Conservation (phyloP, 345 rosid genomes). For the Salix koriyanagi region DNA sequence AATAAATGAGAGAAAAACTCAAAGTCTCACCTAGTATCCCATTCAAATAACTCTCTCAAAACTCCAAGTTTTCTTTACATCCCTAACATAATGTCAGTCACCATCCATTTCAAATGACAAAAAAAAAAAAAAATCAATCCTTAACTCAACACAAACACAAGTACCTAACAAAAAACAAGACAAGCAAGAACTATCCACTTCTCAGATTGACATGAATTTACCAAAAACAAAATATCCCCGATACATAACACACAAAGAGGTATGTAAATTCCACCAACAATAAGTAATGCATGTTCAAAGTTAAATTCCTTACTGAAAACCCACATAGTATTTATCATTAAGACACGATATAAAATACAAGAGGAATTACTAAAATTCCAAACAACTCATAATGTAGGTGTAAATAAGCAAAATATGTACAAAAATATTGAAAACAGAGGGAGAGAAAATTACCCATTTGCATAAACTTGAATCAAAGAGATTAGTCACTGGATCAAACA, state of each 20-base stretch:
- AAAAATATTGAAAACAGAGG: neutral
- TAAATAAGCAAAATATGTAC: neutral
- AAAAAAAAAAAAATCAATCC: slow-evolving; percentile 1
- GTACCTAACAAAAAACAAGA: neutral
- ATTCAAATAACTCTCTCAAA: neutral
- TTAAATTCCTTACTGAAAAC: slow-evolving; percentile 15
- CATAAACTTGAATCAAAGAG: slow-evolving; percentile 15
- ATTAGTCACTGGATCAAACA: slow-evolving; percentile 7
- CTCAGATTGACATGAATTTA: slow-evolving; percentile 8
- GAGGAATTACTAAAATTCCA: neutral
- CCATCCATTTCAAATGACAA: slow-evolving; percentile 13
- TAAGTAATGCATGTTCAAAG: slow-evolving; percentile 4
- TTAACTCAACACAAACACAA: slow-evolving; percentile 10
- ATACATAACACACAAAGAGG: neutral
- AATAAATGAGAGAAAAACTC: neutral
- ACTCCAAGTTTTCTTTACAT: slow-evolving; percentile 3
- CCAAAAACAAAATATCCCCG: neutral
- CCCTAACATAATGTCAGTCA: slow-evolving; percentile 8
- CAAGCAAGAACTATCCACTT: slow-evolving; percentile 1
- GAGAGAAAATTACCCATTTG: slow-evolving; percentile 16
- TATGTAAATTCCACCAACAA: neutral
- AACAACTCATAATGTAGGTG: slow-evolving; percentile 8
- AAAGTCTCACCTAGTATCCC: neutral
- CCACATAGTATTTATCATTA: slow-evolving; percentile 10
- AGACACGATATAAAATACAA: neutral